phyloP scores from a whole-genome alignment of 2,329 filamentous ascomycete species.

The Tolypocladium tropicale region DNA sequence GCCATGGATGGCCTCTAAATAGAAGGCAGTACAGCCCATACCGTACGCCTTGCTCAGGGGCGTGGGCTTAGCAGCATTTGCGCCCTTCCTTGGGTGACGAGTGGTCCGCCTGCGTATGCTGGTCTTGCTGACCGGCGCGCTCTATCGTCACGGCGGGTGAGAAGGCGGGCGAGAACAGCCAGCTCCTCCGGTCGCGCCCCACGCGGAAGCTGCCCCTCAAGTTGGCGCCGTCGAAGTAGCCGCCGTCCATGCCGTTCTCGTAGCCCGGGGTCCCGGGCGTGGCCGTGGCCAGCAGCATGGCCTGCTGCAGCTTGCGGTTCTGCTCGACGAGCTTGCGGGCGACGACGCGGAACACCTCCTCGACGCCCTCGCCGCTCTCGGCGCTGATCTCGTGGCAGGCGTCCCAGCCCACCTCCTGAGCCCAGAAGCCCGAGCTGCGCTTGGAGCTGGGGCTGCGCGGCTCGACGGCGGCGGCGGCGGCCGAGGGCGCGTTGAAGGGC shows the following conservation, averaged over 20 bases:
- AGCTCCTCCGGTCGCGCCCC: conserved; percentile 46
- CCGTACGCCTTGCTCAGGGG: neutral
- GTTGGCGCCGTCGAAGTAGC: conserved; percentile 42
- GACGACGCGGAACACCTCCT: conserved; percentile 80
- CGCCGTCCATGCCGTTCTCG: conserved; percentile 31
- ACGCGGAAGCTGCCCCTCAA: conserved; percentile 43
- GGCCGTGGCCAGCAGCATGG: conserved; percentile 43
- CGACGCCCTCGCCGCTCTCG: conserved; percentile 88
- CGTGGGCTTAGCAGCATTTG: conserved; percentile 17
- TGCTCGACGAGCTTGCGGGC: conserved; percentile 53
- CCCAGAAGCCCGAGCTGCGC: conserved; percentile 73
- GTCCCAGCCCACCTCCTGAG: conserved; percentile 88
- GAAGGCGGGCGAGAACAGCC: conserved; percentile 46
- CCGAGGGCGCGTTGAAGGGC: conserved; percentile 17
- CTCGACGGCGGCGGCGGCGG: conserved; percentile 27
- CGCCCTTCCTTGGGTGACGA: conserved; percentile 12
- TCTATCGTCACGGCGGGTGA: conserved; percentile 40
- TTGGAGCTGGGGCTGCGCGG: conserved; percentile 53
- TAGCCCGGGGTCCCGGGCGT: conserved; percentile 38
- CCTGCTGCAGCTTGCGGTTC: conserved; percentile 53
- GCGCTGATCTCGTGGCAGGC: conserved; percentile 95
- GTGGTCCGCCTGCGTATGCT: conserved; percentile 8
- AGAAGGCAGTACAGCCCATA: neutral
- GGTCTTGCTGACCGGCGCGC: conserved; percentile 22
- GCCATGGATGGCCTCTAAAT: neutral